Conservation (phyloP, 169 alveolate genomes). For the Miamiensis avidus region DNA sequence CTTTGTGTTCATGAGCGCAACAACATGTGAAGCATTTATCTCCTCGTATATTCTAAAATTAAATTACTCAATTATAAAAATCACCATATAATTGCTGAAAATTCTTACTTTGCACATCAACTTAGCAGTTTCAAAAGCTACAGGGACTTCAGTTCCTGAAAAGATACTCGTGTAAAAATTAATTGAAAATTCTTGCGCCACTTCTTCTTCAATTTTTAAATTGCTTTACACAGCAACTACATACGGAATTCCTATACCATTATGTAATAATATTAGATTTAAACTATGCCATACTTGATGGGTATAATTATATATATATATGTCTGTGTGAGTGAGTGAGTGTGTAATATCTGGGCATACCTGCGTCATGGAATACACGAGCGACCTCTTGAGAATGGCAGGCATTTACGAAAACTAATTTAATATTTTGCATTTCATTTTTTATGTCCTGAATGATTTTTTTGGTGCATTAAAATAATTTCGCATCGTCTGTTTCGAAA, state of each 20-base stretch:
- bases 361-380: neutral
- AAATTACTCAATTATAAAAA: too few relatives aligned
- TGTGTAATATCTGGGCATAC: too few relatives aligned
- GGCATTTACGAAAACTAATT: neutral
- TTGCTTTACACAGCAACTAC: neutral
- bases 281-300: too few relatives aligned
- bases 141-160: neutral
- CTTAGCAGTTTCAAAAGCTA: neutral
- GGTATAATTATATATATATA: too few relatives aligned
- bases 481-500: neutral
- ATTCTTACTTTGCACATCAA: neutral
- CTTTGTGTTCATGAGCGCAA: neutral
- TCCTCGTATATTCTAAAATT: neutral
- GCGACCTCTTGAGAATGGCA: neutral
- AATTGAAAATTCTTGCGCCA: neutral
- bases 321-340: too few relatives aligned
- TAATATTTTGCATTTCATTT: neutral
- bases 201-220: neutral
- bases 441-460: neutral
- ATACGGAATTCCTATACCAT: neutral
- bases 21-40: neutral
- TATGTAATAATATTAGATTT: too few relatives aligned
- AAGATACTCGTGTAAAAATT: neutral
- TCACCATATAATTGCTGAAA: neutral
- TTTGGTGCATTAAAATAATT: neutral